Evolutionary conservation across 768 basidiomycete species (phyloP).

Genomic region (Leucosporidium creatinivorum): DNA sequence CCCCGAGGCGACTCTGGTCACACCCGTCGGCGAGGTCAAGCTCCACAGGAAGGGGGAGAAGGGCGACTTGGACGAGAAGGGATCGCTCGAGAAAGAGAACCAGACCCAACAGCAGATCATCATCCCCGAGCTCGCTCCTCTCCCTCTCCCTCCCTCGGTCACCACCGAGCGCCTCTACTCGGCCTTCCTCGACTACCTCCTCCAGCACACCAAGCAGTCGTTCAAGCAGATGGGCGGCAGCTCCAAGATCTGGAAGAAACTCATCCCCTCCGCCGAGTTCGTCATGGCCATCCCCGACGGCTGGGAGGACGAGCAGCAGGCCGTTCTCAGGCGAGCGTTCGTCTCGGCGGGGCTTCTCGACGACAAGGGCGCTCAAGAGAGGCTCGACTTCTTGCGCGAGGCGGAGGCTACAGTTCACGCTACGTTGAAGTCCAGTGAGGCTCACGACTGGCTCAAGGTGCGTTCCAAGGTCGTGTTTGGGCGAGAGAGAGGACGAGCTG

Average conservation of each 20-base stretch:
- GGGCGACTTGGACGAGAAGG: no score
- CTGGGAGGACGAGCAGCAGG: constrained; percentile 12
- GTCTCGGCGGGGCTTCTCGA: constrained; percentile 1
- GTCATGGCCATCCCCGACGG: constrained; percentile 12
- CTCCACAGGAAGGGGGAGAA: neutral
- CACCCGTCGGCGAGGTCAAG: neutral
- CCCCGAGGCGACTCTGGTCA: neutral
- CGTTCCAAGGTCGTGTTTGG: neutral
- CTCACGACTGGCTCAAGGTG: neutral
- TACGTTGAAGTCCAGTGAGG: neutral
- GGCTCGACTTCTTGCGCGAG: neutral
- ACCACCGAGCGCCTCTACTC: constrained; percentile 7
- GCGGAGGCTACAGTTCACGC: neutral
- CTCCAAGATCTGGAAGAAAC: constrained; percentile 1
- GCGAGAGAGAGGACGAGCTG: neutral
- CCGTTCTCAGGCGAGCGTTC: constrained; percentile 6
- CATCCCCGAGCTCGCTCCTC: neutral
- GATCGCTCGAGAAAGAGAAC: no score
- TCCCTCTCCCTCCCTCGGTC: constrained; percentile 9
- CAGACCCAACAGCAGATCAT: neutral
- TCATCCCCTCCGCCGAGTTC: neutral
- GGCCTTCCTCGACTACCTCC: constrained; percentile 7
- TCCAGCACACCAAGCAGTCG: neutral
- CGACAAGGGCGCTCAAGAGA: neutral
- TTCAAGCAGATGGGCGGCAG: constrained; percentile 1